Percentiles rank a stretch among this genome's conserved stretches.
Conservation (phyloP, 331 rosid genomes). For the Cydonia oblonga region DNA sequence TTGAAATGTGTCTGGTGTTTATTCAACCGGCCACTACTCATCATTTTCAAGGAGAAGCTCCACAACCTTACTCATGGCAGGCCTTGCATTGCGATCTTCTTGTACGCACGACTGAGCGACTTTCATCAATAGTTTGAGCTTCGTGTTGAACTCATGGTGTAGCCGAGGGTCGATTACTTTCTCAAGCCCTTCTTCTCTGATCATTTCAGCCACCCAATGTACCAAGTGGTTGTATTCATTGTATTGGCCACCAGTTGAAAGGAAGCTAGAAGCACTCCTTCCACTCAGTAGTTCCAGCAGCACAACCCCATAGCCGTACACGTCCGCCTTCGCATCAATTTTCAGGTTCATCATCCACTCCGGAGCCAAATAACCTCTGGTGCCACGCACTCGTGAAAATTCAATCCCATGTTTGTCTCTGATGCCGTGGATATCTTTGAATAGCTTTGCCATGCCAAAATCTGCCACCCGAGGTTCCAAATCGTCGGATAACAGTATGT, state of each 20-base stretch:
- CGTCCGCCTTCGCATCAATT: slow-evolving; percentile 35
- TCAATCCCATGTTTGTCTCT: background rate
- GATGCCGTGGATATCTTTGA: slow-evolving; percentile 10
- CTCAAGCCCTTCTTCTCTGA: slow-evolving; percentile 12
- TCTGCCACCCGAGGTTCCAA: slow-evolving; percentile 29
- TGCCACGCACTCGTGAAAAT: slow-evolving; percentile 24
- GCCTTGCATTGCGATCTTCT: slow-evolving; percentile 32
- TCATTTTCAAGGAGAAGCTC: slow-evolving; percentile 20
- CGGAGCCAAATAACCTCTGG: slow-evolving; percentile 34
- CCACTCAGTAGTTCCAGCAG: slow-evolving; percentile 29
- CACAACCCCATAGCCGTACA: slow-evolving; percentile 38
- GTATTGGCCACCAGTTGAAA: background rate
- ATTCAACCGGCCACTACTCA: background rate
- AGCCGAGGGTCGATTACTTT: slow-evolving; percentile 19
- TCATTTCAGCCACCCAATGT: slow-evolving; percentile 18
- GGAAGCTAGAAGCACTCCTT: slow-evolving; percentile 14
- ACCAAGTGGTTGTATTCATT: slow-evolving; percentile 9
- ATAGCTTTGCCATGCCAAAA: slow-evolving; percentile 36
- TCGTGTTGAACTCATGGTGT: background rate
- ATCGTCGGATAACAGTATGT: slow-evolving; percentile 22
- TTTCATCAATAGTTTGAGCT: slow-evolving; percentile 16
- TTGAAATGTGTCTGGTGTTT: no score
- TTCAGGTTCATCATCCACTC: slow-evolving; percentile 36
- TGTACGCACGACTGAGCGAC: slow-evolving; percentile 20
- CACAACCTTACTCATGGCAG: slow-evolving; percentile 30